Conservation (phyloP, 2,329 filamentous ascomycete genomes). For the Colletotrichum tanaceti region DNA sequence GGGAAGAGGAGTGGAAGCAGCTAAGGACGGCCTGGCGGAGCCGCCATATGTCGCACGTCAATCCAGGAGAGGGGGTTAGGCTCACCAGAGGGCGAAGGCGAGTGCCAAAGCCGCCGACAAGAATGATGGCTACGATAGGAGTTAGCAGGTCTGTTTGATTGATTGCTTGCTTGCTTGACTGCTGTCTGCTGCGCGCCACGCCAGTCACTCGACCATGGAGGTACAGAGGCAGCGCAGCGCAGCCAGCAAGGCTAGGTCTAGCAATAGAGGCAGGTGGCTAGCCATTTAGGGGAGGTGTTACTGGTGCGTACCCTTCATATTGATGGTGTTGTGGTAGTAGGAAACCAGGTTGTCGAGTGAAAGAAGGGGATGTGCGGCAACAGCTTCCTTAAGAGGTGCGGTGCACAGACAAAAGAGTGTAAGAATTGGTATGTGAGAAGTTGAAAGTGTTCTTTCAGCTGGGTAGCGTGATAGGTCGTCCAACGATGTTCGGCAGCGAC, state of each 20-base stretch:
- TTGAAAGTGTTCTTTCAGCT: slow-evolving; percentile 6
- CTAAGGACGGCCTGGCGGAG: not conserved
- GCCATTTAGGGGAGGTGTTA: not conserved
- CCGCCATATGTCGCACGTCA: slow-evolving; percentile 12
- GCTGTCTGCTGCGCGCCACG: not conserved
- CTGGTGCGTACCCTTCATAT: slow-evolving; percentile 38
- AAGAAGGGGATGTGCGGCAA: slow-evolving; percentile 15
- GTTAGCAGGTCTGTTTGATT: slow-evolving; percentile 29
- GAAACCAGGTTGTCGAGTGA: not conserved
- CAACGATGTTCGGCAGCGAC: slow-evolving; percentile 1
- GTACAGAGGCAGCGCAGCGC: not conserved
- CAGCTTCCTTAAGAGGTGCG: slow-evolving; percentile 24
- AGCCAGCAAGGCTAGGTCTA: not conserved
- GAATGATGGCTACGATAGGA: slow-evolving; percentile 82
- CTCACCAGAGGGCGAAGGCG: slow-evolving; percentile 94
- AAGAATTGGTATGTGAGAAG: slow-evolving; percentile 22
- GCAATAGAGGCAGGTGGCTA: not conserved
- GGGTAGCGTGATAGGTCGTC: not conserved
- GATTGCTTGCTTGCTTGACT: too few relatives aligned
- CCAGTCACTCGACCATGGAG: not conserved
- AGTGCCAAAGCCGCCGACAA: slow-evolving; percentile 98
- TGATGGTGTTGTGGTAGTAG: slow-evolving; percentile 24
- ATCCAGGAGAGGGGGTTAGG: slow-evolving; percentile 41
- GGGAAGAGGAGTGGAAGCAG: not conserved
- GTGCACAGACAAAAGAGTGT: slow-evolving; percentile 37